Conservation (phyloP, 805 yeast species). For the Starmera quercuum region DNA sequence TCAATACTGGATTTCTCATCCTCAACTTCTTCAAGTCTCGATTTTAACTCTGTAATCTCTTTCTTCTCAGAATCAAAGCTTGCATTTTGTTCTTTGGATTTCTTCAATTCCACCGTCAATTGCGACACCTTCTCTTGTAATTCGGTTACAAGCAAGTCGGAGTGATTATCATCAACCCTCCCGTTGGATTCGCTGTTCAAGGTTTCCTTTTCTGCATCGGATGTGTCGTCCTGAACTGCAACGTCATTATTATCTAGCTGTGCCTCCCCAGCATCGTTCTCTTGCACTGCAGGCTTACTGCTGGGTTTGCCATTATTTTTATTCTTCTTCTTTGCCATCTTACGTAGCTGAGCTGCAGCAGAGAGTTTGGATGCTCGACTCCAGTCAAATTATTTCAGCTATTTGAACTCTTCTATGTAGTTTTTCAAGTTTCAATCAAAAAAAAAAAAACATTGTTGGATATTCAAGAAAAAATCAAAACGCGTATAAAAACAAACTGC, state of each 20-base stretch:
- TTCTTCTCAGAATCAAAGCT: constrained; percentile 2
- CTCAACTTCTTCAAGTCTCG: constrained; percentile 26
- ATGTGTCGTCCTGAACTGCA: constrained; percentile 3
- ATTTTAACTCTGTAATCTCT: constrained; percentile 13
- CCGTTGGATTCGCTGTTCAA: background rate
- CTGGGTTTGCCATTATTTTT: constrained; percentile 7
- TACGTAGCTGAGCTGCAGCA: background rate
- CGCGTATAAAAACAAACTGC: background rate
- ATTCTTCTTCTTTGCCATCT: constrained; percentile 15
- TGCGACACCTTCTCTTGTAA: constrained; percentile 7
- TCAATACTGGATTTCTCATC: constrained; percentile 52
- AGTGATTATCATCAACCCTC: too few species aligned
- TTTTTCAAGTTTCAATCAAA: background rate
- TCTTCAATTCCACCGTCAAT: constrained; percentile 6
- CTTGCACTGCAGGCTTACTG: background rate
- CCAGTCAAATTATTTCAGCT: background rate
- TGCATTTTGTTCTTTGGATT: constrained; percentile 3
- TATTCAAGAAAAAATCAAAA: too few species aligned
- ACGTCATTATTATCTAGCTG: constrained; percentile 2
- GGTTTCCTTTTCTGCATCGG: constrained; percentile 1
- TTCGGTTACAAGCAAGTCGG: background rate
- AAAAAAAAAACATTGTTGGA: background rate
- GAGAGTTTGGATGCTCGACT: background rate
- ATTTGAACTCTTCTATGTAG: background rate
- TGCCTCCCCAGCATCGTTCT: constrained; percentile 11